Conservation (phyloP, 2,329 filamentous ascomycete genomes). For the Trichoderma harzianum region DNA sequence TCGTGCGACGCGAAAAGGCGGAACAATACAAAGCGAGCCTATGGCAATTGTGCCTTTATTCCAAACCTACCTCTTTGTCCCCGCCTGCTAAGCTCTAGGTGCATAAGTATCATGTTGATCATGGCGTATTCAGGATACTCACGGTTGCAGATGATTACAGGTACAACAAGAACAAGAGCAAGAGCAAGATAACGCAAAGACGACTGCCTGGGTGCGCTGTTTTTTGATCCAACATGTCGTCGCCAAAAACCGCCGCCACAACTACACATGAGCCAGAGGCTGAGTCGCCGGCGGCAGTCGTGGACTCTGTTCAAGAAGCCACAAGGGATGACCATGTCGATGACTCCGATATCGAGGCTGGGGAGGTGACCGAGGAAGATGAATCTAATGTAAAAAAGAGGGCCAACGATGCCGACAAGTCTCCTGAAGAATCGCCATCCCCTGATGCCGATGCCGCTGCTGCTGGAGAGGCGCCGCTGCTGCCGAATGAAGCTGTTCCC, state of each 20-base stretch:
- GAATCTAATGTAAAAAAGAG: conserved; percentile 20
- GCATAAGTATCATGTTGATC: conserved; percentile 38
- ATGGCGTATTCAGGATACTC: conserved; percentile 35
- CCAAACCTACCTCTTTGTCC: conserved; percentile 11
- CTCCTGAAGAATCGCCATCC: conserved; percentile 7
- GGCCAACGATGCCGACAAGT: conserved; percentile 2
- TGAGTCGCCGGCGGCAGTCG: conserved; percentile 19
- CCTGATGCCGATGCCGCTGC: conserved; percentile 22
- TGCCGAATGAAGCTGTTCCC: conserved; percentile 34
- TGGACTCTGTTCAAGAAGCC: conserved; percentile 11
- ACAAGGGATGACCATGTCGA: conserved; percentile 21
- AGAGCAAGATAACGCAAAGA: background rate
- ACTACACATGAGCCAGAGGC: conserved; percentile 1
- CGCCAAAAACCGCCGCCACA: conserved; percentile 8
- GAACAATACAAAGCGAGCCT: conserved; percentile 6
- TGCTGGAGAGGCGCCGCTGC: conserved; percentile 28
- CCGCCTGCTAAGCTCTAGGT: conserved; percentile 34
- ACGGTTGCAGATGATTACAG: conserved; percentile 36
- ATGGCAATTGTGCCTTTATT: conserved; percentile 10
- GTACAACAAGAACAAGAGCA: conserved; percentile 9
- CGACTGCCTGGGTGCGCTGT: background rate
- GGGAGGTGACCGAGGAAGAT: conserved; percentile 20
- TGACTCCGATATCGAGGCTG: conserved; percentile 15
- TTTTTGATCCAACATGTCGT: conserved; percentile 12
- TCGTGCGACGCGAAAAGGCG: background rate